Conservation (phyloP, 2,329 filamentous ascomycete species). For the Cytospora paraplurivora region DNA sequence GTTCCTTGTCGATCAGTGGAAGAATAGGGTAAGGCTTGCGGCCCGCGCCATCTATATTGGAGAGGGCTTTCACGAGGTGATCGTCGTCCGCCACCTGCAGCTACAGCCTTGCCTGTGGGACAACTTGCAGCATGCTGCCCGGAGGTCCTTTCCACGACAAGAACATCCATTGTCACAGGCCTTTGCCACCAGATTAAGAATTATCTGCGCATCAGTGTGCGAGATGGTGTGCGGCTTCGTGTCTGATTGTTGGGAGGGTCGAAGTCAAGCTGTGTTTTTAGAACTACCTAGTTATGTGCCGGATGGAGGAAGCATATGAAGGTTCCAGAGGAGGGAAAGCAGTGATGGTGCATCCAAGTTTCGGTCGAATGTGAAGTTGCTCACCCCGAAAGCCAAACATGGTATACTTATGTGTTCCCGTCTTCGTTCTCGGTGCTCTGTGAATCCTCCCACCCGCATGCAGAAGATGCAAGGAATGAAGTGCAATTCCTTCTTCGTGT, state of each 20-base stretch:
- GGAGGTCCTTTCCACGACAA: background rate
- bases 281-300: conserved; percentile 1
- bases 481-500: conserved; percentile 4
- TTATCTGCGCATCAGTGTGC: background rate
- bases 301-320: conserved; percentile 7
- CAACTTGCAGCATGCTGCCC: background rate
- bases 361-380: conserved; percentile 7
- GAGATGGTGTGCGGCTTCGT: background rate
- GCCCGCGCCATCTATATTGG: conserved; percentile 11
- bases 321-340: conserved; percentile 6
- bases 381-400: conserved; percentile 13
- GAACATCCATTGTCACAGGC: conserved; percentile 2
- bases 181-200: background rate
- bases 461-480: conserved; percentile 12
- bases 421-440: conserved; percentile 14
- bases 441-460: conserved; percentile 16
- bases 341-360: conserved; percentile 19
- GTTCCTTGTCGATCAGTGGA: background rate
- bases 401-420: conserved; percentile 7
- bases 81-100: conserved; percentile 13
- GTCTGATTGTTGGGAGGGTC: background rate
- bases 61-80: conserved; percentile 13
- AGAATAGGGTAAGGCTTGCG: conserved; percentile 10
- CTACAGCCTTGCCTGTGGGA: conserved; percentile 16
- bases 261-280: conserved; percentile 1